Evolutionary conservation across 306 rosid genomes (phyloP), one percentile per base, ranked within the genome.

Genomic region (Fragaria nilgerrensis): DNA sequence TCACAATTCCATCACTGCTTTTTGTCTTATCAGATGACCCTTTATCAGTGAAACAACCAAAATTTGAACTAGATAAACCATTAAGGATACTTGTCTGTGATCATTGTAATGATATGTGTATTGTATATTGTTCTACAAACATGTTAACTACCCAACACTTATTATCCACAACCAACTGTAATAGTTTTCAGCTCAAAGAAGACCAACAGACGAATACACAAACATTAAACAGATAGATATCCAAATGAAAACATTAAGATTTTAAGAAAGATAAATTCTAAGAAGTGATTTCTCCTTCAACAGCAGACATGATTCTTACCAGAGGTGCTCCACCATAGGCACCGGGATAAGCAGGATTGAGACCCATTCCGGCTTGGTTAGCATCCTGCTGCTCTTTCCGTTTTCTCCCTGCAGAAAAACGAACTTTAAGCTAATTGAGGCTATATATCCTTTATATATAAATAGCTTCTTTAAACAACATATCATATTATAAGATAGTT

Each of bases 381-480:
- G 93, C 86, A 85, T 96, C 98, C 72, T 85, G 88, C 67, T 96
- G 99, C 73, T 96, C 99, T 85, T 91, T 96, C 58, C 93, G 81
- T 80, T 96, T 96, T 87, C 88, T 92, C 75, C 93, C 99, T 92
- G 91, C 77, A 70, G 36, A n/a, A 78, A 14, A 47, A 48, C 2
- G 43, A 7, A 47, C 53, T 55, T 20, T 68, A 3, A 65, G 58
- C 29, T 20, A 22, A 58, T 17, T 52, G 78, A 77, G 61, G 53
- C 22, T 70, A 22, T 50, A 52, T 39, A 75, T 41, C 59, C 36
- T 49, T 48, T 7, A 48, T 41, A 15, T 15, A 32, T 52, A 25
- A 22, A 15, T 23, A 73, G 27, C 61, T 55, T 72, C 16, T 55
- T 14, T 5, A 23, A 22, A 73, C n/a, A 41, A 15, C 15, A n/a